Evolutionary conservation across 2,329 filamentous ascomycete species (phyloP).

Genomic region (Fusarium cyanostomum): DNA sequence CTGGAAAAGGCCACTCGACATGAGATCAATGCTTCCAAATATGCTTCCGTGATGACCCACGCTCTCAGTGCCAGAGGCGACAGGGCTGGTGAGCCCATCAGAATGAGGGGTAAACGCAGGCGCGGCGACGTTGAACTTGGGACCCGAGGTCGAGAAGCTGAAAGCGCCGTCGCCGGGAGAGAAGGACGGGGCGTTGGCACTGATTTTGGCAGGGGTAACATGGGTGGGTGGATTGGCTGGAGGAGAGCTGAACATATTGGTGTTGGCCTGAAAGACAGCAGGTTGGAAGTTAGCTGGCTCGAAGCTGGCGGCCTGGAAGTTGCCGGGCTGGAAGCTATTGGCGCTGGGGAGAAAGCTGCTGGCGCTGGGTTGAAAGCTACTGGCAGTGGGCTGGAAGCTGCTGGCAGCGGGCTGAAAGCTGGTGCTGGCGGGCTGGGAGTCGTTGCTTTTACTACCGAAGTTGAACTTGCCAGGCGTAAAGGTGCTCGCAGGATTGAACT

Average conservation of each 20-base stretch:
- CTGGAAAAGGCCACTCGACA: constrained; percentile 69
- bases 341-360: constrained; percentile 14
- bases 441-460: constrained; percentile 45
- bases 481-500: constrained; percentile 68
- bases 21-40: constrained; percentile 75
- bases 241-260: constrained; percentile 36
- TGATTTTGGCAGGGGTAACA: constrained; percentile 62
- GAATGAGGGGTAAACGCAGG: constrained; percentile 76
- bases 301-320: constrained; percentile 20
- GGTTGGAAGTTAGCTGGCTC: constrained; percentile 52
- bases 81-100: constrained; percentile 58
- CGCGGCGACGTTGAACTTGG: constrained; percentile 79
- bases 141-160: constrained; percentile 72
- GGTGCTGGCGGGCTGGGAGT: constrained; percentile 57
- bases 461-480: constrained; percentile 39
- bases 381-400: constrained; percentile 59
- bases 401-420: constrained; percentile 39
- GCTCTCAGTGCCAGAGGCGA: constrained; percentile 56
- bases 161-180: constrained; percentile 73
- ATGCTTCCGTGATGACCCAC: constrained; percentile 62
- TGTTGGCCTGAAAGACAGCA: constrained; percentile 54
- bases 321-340: constrained; percentile 16
- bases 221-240: constrained; percentile 23
- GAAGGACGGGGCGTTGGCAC: constrained; percentile 75
- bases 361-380: constrained; percentile 53